phyloP scores from a whole-genome alignment of 352 stramenopile species.

The Globisporangium uncinulatum region DNA sequence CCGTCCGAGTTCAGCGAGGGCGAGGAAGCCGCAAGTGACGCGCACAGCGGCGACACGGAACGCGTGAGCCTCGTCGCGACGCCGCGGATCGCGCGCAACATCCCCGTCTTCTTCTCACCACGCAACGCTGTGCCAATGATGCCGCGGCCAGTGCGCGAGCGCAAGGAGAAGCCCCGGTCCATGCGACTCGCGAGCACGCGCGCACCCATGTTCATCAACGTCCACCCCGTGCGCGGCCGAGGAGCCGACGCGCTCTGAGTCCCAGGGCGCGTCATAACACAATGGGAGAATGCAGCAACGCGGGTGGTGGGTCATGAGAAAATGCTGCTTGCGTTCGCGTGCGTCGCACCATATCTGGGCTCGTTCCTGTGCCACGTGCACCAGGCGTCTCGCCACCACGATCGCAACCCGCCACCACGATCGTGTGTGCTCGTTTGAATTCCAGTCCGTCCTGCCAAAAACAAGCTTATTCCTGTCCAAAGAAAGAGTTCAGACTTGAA shows the following conservation, averaged over 20 bases:
- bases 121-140: constrained; percentile 26
- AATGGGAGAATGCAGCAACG: constrained; percentile 1
- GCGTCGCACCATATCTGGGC: neutral
- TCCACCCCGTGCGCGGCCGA: constrained; percentile 7
- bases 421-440: no score
- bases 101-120: constrained; percentile 52
- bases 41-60: constrained; percentile 2
- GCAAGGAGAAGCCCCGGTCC: constrained; percentile 9
- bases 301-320: neutral
- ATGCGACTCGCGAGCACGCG: constrained; percentile 9
- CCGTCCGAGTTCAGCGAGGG: constrained; percentile 10
- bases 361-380: neutral
- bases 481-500: neutral
- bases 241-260: constrained; percentile 10
- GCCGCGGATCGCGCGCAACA: constrained; percentile 34
- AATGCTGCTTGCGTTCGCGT: neutral
- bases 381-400: neutral
- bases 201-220: constrained; percentile 10
- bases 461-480: no score
- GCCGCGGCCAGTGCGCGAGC: constrained; percentile 12
- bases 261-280: neutral
- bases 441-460: no score
- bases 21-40: constrained; percentile 8
- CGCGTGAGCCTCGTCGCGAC: constrained; percentile 22
- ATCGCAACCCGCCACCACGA: no score